Base-by-base conservation (phyloP, 495 filamentous ascomycete genomes). In the Sporormia fimetaria region DNA sequence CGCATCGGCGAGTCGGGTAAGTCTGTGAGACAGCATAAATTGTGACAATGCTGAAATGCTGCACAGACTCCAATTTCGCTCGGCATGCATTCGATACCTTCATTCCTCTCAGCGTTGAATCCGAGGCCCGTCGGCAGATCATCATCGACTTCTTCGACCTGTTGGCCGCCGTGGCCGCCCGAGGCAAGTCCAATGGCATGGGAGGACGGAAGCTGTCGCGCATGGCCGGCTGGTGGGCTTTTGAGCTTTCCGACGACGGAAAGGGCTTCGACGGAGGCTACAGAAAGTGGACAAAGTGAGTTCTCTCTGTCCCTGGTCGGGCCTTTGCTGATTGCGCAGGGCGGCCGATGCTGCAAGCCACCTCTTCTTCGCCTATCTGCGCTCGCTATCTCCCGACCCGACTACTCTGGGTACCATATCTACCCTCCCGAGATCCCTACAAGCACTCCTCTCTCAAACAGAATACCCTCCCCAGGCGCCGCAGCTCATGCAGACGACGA, bases 151-250 rank as follows among this genome's bases (percentile, higher is more conserved):
- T 95, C 62, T 98, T 96, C 64, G 87, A 96, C 52, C 73, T 98
- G 5, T 69, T 98, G 21, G 76, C 88, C 18, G 86, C 92, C 0
- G 67, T 80, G 47, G 76, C 78, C 1, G 78, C 78, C 1, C 83
- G 94, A 56, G 84, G 82, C 25, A 96, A 96, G 63, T 79, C 71
- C 9, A 98, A 98, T 63, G 90, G 90, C 6, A 71, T 96, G 43
- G 85, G 86, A 36, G 90, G 92, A 4, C 73, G 92, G 33, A 96
- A 98, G 60, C 69, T 98, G 24, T 96, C 90, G 4, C 73, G 90
- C 42, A 81, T 94, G 65, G 90, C 92, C 21, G 86, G 88, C 40
- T 98, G 90, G 90, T 98, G 90, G 90, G 88, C 90, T 0, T 98
- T 98, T 61, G 92, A 94, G 55, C 82, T 90, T 49, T 70, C 60